Percentiles rank a stretch among this genome's conserved stretches.
Evolutionary conservation across 495 filamentous ascomycete species (phyloP).

Genomic region (Hyaloscypha hepaticicola): DNA sequence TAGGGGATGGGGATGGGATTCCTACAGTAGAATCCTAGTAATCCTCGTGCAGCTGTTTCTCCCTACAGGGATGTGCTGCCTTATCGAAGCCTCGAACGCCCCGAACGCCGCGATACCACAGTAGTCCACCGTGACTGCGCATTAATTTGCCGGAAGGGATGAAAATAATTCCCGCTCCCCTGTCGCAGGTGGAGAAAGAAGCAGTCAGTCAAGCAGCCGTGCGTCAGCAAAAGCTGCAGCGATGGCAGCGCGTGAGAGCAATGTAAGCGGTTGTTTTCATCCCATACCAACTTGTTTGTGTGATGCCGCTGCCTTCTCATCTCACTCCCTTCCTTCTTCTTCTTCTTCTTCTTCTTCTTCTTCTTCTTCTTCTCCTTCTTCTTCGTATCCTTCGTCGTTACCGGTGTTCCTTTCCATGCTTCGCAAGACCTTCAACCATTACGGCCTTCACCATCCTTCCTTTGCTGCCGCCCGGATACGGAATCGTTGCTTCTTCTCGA

Average conservation of each 20-base stretch:
- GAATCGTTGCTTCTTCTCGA: slow-evolving; percentile 18
- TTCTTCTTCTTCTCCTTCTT: neutral
- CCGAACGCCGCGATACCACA: too few species aligned
- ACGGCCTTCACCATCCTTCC: slow-evolving; percentile 2
- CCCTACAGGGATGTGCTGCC: neutral
- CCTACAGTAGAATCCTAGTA: too few species aligned
- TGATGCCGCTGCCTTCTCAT: neutral
- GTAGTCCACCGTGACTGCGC: neutral
- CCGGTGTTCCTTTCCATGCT: slow-evolving; percentile 5
- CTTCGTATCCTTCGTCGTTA: neutral
- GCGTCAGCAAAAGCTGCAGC: too few species aligned
- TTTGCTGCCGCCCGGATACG: slow-evolving; percentile 7
- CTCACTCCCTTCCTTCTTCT: neutral
- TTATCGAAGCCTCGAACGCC: neutral
- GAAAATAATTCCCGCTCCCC: neutral
- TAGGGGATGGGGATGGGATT: too few species aligned
- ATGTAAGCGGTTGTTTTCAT: neutral
- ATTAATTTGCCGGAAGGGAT: neutral
- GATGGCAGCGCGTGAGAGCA: slow-evolving; percentile 1
- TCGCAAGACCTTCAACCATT: neutral
- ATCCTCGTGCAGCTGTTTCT: neutral
- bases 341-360: too few species aligned
- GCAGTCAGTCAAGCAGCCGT: neutral
- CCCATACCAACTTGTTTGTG: neutral
- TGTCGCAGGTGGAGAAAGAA: neutral